Evolutionary conservation across 805 yeast species (phyloP), one percentile per base, ranked within the genome.

Genomic region (Yarrowia porcina): DNA sequence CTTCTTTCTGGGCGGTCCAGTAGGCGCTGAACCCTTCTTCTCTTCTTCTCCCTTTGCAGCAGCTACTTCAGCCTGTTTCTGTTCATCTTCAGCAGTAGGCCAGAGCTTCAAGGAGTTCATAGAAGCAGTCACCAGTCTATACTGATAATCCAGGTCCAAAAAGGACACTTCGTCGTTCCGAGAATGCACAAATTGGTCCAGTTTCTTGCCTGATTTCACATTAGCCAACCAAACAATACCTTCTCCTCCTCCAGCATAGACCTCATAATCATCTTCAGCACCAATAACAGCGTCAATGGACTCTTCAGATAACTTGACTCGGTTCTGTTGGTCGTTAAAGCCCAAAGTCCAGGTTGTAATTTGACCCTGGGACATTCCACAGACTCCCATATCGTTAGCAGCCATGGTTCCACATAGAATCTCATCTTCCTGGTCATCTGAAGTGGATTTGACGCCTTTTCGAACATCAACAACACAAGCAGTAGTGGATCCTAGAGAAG

Each of bases 341-440:
- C 71, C 70, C 65, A 85, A 80, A 44, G 82, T 82, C 99, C 99
- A 93, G 13, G 88, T 77, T 0, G 98, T 90, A 7, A 90, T 79
- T 13, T 90, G 82, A 3, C 98, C 98, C 70, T 88, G 94, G 15
- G 96, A 90, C 87, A 90, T 91, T 47, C 97, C 93, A 68, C 92
- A 91, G 4, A 87, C 82, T 3, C 86, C 81, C 0, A 83, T 80
- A 18, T 83, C 85, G 61, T 86, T 89, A 52, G 80, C 81, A 13
- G 84, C 80, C 1, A 86, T 84, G 38, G 89, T 77, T 69, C 90
- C 87, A 63, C 91, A 80, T 44, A 93, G 75, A n/a, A 93, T 75
- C 71, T 93, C 99, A 70, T 93, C 98, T 67, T 88, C 97, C 75
- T 93, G 99, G 71, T 90, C 92, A 66, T 92, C 98, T 36, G 92